phyloP scores from a whole-genome alignment of 352 stramenopile species.

The Blastocystis sp. region DNA sequence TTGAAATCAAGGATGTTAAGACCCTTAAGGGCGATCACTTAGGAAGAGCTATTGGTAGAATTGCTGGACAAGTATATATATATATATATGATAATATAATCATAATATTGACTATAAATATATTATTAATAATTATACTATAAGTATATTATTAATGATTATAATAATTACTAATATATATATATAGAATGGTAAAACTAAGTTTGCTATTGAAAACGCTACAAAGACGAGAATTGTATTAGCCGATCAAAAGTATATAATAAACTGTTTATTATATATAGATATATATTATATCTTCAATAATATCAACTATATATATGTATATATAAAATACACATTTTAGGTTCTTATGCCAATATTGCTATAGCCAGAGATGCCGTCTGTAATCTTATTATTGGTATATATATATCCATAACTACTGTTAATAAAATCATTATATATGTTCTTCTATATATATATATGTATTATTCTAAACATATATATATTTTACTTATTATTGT shows the following conservation, averaged over 20 bases:
- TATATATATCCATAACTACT: not conserved
- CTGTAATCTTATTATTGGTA: constrained; percentile 57
- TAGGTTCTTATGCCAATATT: constrained; percentile 93
- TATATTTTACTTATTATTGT: not conserved
- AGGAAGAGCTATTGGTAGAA: constrained; percentile 83
- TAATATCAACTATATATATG: constrained; percentile 87
- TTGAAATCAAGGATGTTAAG: constrained; percentile 65
- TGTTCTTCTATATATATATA: not conserved
- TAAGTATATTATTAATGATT: not conserved
- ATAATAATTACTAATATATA: not conserved
- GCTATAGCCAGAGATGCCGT: constrained; percentile 74
- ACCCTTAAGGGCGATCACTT: constrained; percentile 93
- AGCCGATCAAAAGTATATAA: constrained; percentile 70
- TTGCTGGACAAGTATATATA: constrained; percentile 76
- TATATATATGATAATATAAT: not conserved
- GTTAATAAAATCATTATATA: not conserved
- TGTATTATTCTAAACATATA: not conserved
- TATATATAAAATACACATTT: constrained; percentile 71
- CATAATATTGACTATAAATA: not conserved
- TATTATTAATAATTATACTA: not conserved
- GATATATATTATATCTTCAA: no score
- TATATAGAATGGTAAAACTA: constrained; percentile 67
- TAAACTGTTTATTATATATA: no score
- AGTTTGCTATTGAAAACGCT: constrained; percentile 95
- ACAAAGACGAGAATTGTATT: constrained; percentile 93